Conservation (phyloP, 306 rosid species). For the Vigna hirtella region DNA sequence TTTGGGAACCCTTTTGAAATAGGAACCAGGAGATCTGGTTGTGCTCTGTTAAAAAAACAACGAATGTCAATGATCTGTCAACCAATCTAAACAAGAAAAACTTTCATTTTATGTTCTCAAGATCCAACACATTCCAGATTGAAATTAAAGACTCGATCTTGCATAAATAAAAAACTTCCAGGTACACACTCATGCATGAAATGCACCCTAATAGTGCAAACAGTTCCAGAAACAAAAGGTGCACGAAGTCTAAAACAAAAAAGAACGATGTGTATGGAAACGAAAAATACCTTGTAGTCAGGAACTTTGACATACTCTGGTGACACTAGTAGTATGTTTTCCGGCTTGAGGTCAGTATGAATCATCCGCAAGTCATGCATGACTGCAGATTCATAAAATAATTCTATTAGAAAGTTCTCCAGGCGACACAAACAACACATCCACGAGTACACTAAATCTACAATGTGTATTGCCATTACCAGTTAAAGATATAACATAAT, state of each 20-base stretch:
- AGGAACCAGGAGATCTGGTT: constrained; percentile 76
- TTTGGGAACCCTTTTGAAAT: constrained; percentile 84
- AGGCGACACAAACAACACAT: neutral
- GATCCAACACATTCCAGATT: neutral
- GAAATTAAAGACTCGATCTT: too few species aligned
- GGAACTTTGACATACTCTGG: constrained; percentile 77
- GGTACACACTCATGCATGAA: neutral
- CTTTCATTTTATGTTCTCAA: neutral
- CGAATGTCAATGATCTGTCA: neutral
- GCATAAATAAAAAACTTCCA: neutral
- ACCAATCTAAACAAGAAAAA: neutral
- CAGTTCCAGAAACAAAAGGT: neutral
- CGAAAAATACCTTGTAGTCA: constrained; percentile 60
- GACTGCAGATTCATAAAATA: constrained; percentile 59
- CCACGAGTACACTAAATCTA: neutral
- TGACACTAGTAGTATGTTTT: constrained; percentile 78
- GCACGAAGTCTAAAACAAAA: neutral
- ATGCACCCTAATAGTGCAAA: neutral
- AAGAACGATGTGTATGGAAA: neutral
- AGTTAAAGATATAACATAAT: neutral
- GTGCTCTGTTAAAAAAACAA: constrained; percentile 57
- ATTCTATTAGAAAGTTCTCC: constrained; percentile 20
- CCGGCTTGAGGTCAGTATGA: constrained; percentile 97
- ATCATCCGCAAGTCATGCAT: constrained; percentile 88
- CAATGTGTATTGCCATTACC: neutral